Conservation (phyloP, 306 rosid species). For the Castanospermum australe region DNA sequence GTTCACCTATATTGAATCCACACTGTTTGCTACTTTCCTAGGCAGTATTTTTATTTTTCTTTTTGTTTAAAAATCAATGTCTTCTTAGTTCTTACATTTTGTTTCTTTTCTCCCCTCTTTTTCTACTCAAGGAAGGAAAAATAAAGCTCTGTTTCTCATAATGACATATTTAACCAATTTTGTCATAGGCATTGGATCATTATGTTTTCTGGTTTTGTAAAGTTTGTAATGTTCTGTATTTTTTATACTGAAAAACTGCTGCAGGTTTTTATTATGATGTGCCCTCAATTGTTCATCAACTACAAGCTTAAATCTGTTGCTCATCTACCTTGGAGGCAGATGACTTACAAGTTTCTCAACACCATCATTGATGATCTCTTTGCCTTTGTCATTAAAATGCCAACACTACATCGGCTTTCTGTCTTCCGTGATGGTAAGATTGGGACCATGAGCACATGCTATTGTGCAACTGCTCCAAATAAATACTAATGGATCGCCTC, state of each 20-base stretch:
- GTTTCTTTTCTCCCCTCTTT: neutral
- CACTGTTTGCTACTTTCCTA: neutral
- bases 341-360: conserved; percentile 99
- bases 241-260: conserved; percentile 25
- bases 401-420: conserved; percentile 88
- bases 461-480: conserved; percentile 6
- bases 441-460: conserved; percentile 5
- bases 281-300: conserved; percentile 96
- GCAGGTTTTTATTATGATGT: conserved; percentile 99
- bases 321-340: conserved; percentile 99
- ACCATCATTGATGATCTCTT: conserved; percentile 97
- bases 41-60: neutral
- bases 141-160: neutral
- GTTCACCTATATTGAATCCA: neutral
- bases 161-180: neutral
- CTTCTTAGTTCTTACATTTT: neutral
- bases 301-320: conserved; percentile 99
- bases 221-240: conserved; percentile 8
- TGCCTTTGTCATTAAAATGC: conserved; percentile 99
- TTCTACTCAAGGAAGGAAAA: neutral
- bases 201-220: neutral
- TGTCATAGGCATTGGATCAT: neutral
- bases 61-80: neutral
- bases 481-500: neutral
- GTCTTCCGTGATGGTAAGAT: conserved; percentile 98